phyloP scores from a whole-genome alignment of 139 green algal genomes.

The Chlorella sorokiniana region DNA sequence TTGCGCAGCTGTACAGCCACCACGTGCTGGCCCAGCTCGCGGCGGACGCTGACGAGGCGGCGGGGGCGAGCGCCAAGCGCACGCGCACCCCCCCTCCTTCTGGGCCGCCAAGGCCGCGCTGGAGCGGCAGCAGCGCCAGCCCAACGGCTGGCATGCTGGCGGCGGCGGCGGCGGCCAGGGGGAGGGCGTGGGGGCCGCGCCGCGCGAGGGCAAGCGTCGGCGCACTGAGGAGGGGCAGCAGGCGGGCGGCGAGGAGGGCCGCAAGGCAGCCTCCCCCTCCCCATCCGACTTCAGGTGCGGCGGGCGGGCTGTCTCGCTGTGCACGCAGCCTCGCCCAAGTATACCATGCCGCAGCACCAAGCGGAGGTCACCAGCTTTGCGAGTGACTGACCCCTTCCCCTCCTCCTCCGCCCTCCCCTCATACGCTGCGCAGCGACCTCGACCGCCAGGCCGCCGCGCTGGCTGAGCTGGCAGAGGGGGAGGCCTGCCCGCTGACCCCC shows the following conservation, averaged over 20 bases:
- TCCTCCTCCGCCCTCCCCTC: not conserved
- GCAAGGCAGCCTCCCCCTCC: too few species aligned
- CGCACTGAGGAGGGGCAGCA: too few species aligned
- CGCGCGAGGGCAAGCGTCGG: too few species aligned
- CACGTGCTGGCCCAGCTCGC: constrained; percentile 46
- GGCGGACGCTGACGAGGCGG: constrained; percentile 29
- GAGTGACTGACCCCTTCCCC: too few species aligned
- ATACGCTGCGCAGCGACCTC: not conserved
- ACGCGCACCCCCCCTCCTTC: constrained; percentile 25
- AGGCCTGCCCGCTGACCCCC: constrained; percentile 37
- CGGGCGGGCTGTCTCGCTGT: too few species aligned
- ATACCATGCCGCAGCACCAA: too few species aligned
- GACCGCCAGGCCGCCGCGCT: constrained; percentile 4
- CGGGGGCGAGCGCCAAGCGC: not conserved
- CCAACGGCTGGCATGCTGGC: too few species aligned
- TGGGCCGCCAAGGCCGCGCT: constrained; percentile 21
- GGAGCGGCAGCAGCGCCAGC: constrained; percentile 7
- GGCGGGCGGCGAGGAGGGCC: not conserved
- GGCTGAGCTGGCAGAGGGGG: constrained; percentile 1
- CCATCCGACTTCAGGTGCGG: too few species aligned
- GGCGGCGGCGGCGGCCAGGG: too few species aligned
- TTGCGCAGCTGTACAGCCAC: constrained; percentile 55
- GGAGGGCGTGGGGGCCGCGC: too few species aligned
- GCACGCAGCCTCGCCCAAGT: too few species aligned
- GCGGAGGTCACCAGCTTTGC: too few species aligned